Base-by-base conservation (phyloP, 176 grass and related monocot genomes). In the Bothriochloa decipiens region DNA sequence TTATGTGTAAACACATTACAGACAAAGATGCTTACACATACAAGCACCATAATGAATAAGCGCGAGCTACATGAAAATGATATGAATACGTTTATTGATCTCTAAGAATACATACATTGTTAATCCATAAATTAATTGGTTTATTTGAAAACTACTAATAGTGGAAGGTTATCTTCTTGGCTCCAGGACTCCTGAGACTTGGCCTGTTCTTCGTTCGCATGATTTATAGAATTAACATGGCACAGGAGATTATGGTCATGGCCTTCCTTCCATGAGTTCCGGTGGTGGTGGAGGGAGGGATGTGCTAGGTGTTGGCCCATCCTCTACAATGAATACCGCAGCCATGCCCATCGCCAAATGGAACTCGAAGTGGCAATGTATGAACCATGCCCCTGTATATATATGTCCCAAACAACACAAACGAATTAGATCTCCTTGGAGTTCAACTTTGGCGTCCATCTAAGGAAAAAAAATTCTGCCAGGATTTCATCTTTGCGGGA, bases 321-420 rank as follows among this genome's bases (percentile, higher is more conserved):
- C 68, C 18, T 76, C 88, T 4, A 89, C 41, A 8, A 62, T 33
- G 41, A 89, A 84, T 2, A 65, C 68, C 3, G 69, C 77, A 2
- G 58, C 33, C 87, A 89, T 57, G 17, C 87, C 87, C 58, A 72
- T 72, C 3, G 17, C 18, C 22, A 88, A 23, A 35, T 88, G 87
- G 5, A 70, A 66, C 5, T 84, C 87, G 3, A 68, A 72, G 8
- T 89, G 87, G 45, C 87, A 89, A 17, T 89, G 87, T 61, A 89
- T 58, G 39, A 27, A 74, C 82, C 81, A 89, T 1, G 45, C 16
- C 17, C 87, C 87, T 57, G 77, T 68, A 4, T 3, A 4, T 6
- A 1, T n/a, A n/a, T n/a, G n/a, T n/a, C n/a, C 23, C 11, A 46
- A 13, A 72, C 2, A 27, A 40, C 4, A 7, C 11, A 25, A 20